Evolutionary conservation across 2,329 filamentous ascomycete species (phyloP).

Genomic region (Ophiocordyceps camponoti-rufipedis): DNA sequence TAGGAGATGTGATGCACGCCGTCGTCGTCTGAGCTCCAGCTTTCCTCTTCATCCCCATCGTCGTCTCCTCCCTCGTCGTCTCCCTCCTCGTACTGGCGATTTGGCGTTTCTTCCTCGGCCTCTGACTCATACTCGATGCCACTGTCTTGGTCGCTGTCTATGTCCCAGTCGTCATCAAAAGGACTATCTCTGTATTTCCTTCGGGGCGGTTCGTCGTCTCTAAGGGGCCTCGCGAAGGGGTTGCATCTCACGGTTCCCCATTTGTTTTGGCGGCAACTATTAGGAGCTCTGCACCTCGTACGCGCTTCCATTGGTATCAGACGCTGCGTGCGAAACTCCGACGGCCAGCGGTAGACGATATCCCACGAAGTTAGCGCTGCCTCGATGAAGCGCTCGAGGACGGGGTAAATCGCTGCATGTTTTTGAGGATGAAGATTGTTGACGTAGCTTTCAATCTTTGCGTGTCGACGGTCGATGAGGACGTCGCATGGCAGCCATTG

Average conservation of each 20-base stretch:
- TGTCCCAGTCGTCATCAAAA: not conserved
- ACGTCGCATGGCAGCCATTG: conserved; percentile 34
- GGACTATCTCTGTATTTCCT: not conserved
- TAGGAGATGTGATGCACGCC: not conserved
- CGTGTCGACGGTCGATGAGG: conserved; percentile 15
- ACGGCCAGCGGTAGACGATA: conserved; percentile 13
- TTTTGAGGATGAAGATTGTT: conserved; percentile 31
- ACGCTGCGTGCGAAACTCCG: conserved; percentile 10
- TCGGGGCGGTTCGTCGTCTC: conserved; percentile 7
- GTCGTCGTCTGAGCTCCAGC: not conserved
- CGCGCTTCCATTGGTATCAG: conserved; percentile 4
- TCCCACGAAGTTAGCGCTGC: conserved; percentile 27
- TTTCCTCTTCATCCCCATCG: not conserved
- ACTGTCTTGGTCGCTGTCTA: conserved; percentile 1
- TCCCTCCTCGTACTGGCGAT: not conserved
- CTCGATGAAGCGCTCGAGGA: conserved; percentile 22
- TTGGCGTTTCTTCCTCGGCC: no score
- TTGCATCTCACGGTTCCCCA: conserved; percentile 3
- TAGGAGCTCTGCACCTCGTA: conserved; percentile 5
- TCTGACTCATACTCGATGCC: not conserved
- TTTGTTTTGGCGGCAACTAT: conserved; percentile 3
- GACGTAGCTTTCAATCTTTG: conserved; percentile 29
- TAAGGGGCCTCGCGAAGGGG: conserved; percentile 6
- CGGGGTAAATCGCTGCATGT: conserved; percentile 18
- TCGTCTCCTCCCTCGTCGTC: not conserved